Conservation (phyloP, 1,284 basidiomycete species). For the Violaceomyces palustris region DNA sequence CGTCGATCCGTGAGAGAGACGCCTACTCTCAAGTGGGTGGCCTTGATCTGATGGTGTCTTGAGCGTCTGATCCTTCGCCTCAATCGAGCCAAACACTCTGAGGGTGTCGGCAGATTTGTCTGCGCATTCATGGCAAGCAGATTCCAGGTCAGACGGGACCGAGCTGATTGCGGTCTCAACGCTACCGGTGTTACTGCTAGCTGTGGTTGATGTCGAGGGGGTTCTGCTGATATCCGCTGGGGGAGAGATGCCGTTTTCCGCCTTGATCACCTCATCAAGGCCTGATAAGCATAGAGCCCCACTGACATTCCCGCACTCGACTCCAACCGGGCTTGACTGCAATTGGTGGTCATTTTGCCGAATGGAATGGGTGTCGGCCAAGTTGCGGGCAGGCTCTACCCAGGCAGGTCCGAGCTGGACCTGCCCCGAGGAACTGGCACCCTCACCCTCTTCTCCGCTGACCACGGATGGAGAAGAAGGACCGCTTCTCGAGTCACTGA, state of each 20-base stretch:
- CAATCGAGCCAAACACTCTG: constrained; percentile 6
- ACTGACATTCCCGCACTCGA: too few relatives aligned
- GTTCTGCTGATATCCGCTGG: constrained; percentile 41
- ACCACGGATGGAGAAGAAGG: too few relatives aligned
- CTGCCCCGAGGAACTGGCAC: too few relatives aligned
- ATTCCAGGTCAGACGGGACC: constrained; percentile 13
- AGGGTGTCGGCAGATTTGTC: constrained; percentile 17
- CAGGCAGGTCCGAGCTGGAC: background rate
- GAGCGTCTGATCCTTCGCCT: constrained; percentile 8
- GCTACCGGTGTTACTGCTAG: constrained; percentile 27
- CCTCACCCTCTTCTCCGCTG: too few relatives aligned
- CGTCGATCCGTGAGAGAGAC: background rate
- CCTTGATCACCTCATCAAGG: too few relatives aligned
- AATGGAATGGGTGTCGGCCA: background rate
- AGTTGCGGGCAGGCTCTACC: background rate
- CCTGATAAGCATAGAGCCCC: too few relatives aligned
- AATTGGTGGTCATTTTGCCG: background rate
- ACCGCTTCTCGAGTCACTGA: too few relatives aligned
- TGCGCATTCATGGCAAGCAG: constrained; percentile 11
- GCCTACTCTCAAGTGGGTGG: background rate
- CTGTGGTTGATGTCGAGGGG: constrained; percentile 42
- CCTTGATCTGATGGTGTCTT: constrained; percentile 3
- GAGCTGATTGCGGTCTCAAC: constrained; percentile 34
- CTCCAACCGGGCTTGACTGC: background rate
- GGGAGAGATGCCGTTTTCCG: background rate